Conservation (phyloP, 164 flowering plant genomes). For the Dillenia suffruticosa region DNA sequence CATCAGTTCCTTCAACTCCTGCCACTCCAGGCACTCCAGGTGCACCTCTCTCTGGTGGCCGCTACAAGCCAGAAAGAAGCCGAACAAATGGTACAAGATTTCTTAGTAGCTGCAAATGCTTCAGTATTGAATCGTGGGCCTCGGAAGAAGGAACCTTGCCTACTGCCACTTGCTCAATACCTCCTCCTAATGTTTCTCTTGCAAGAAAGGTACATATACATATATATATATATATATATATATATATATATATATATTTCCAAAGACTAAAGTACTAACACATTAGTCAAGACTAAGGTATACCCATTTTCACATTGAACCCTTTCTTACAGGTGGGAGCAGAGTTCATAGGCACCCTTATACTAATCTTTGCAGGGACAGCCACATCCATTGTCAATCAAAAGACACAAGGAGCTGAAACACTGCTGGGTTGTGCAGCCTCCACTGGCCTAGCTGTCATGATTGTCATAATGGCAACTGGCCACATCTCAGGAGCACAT, state of each 20-base stretch:
- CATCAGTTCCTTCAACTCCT: conserved; percentile 54
- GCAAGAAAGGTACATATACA: conserved; percentile 46
- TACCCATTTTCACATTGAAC: neutral
- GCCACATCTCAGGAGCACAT: conserved; percentile 91
- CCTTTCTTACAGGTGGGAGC: conserved; percentile 61
- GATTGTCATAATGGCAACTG: conserved; percentile 71
- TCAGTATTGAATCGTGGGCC: conserved; percentile 43
- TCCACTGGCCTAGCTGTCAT: conserved; percentile 76
- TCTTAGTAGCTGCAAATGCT: conserved; percentile 50
- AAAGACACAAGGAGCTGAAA: conserved; percentile 54
- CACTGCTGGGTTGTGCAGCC: conserved; percentile 60
- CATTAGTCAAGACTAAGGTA: neutral
- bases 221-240: too few species aligned
- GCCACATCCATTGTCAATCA: conserved; percentile 80
- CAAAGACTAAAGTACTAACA: neutral
- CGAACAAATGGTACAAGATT: conserved; percentile 19
- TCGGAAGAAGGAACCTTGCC: conserved; percentile 52
- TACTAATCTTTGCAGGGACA: conserved; percentile 76
- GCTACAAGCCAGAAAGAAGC: conserved; percentile 27
- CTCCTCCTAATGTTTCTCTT: conserved; percentile 45
- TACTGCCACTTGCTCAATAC: conserved; percentile 34
- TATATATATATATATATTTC: too few species aligned
- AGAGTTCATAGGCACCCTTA: conserved; percentile 80
- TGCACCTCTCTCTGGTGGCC: conserved; percentile 53
- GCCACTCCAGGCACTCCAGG: conserved; percentile 62